Conservation (phyloP, 768 basidiomycete genomes). For the Boletus coccyginus region DNA sequence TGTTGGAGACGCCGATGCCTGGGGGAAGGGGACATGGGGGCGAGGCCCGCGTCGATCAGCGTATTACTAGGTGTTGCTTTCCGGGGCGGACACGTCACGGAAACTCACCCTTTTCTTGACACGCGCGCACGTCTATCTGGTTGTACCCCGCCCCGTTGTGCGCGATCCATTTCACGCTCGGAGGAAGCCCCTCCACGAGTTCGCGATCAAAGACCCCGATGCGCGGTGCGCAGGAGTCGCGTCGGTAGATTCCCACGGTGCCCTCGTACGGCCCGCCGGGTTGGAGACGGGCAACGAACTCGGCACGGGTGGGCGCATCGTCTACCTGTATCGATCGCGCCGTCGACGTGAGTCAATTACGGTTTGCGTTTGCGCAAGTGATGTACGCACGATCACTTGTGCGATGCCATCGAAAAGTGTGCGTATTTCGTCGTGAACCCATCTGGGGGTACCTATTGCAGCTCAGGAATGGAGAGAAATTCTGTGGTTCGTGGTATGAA, state of each 20-base stretch:
- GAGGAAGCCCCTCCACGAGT: slow-evolving; percentile 57
- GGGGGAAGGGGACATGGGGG: no score
- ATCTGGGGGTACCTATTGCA: slow-evolving; percentile 64
- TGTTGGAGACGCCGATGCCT: no score
- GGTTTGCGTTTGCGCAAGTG: not conserved
- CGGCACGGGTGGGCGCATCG: slow-evolving; percentile 40
- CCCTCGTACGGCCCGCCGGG: slow-evolving; percentile 47
- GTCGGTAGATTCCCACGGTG: slow-evolving; percentile 49
- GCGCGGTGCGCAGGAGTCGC: slow-evolving; percentile 41
- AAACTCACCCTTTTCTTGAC: no score
- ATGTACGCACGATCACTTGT: slow-evolving; percentile 63
- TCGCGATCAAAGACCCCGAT: slow-evolving; percentile 51
- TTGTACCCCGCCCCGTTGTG: slow-evolving; percentile 57
- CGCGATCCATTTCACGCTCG: slow-evolving; percentile 76
- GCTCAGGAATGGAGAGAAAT: no score
- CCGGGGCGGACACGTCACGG: no score
- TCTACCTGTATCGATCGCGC: slow-evolving; percentile 13
- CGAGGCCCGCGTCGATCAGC: no score
- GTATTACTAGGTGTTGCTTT: no score
- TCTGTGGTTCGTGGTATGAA: not conserved
- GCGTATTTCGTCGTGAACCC: slow-evolving; percentile 72
- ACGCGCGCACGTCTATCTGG: not conserved
- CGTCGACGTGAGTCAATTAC: no score
- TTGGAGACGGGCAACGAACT: slow-evolving; percentile 44
- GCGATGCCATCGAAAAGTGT: slow-evolving; percentile 62